Base-by-base conservation (phyloP, 2,329 filamentous ascomycete genomes). In the Onygenales sp. region DNA sequence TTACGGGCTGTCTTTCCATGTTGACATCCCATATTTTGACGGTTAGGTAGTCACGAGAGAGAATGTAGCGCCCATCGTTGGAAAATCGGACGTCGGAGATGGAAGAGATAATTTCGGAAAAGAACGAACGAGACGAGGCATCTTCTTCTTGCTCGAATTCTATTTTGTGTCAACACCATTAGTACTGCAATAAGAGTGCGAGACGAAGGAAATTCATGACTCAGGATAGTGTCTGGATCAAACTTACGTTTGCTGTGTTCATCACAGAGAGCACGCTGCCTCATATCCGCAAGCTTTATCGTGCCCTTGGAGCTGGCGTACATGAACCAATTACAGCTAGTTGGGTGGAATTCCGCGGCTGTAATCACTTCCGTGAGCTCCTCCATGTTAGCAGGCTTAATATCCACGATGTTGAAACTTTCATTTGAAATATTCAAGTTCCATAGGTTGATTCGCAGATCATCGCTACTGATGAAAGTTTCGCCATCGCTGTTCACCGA, bases 1-100 rank as follows among this genome's bases (percentile, higher is more conserved):
- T 98, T 65, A 98, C 82, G 0, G 93, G 93, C 65, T 95, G 89
- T 58, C 89, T 84, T 74, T 98, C 93, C 93, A 97, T 98, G 73
- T 95, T 95, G 62, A 98, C 91, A 70, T 98, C 93, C 93, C 93
- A 98, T 63, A 98, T 97, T 78, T 98, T 98, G 69, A 98, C 93
- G 0, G 93, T 98, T 56, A 98, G 78, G 70, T 98, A 98, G 75
- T 98, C 93, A 66, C 93, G 86, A 14, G 93, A 98, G 53, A 98
- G 82, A 59, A 98, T 97, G 74, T 97, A 97, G 62, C 92, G 84
- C 59, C 93, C 93, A 66, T 98, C 93, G 65, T 93, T 82, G 50
- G 93, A 97, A 72, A 98, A 98, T 59, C 93, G 89, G 46, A 98
- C 93, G 67, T 98, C 93, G 11, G 93, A 98, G 68, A 98, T 98